These are phyloP conservation scores for Verticillium nubilum DNA, from an alignment of 2,329 filamentous ascomycete species.

Conservation along the genomic window DNA sequence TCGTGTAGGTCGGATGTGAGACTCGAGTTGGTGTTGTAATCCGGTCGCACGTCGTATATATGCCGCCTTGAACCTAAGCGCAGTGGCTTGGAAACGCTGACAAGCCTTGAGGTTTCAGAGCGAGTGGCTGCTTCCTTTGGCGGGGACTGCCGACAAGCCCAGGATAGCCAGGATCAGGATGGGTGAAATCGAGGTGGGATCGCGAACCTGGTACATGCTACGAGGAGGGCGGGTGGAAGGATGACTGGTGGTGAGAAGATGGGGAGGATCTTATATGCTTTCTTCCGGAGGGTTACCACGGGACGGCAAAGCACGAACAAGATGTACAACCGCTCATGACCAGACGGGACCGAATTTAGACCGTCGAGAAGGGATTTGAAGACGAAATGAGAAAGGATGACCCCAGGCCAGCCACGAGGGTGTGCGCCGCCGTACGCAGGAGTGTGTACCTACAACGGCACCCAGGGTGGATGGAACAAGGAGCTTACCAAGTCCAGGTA, in stretches of 20 bases:
- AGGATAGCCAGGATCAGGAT: neutral
- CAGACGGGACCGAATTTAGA: neutral
- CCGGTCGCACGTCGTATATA: neutral
- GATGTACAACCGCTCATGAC: neutral
- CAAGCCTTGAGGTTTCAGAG: neutral
- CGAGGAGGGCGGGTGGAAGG: neutral
- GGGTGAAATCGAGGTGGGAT: neutral
- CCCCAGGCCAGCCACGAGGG: neutral
- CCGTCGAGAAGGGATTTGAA: neutral
- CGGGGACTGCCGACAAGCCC: neutral
- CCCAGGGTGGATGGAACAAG: neutral
- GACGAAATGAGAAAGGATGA: neutral
- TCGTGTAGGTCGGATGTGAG: neutral
- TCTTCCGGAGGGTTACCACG: neutral
- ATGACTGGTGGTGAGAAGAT: neutral
- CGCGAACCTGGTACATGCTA: neutral
- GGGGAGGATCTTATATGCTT: constrained; percentile 1
- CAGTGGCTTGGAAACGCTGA: neutral
- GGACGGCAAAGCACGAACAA: neutral
- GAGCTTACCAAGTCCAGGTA: neutral
- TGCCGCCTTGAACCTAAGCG: neutral
- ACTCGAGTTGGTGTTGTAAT: neutral
- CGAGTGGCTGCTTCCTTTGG: neutral
- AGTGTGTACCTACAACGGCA: neutral
- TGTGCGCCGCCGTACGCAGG: constrained; percentile 1